A percentile compares a stretch with the other conserved stretches of the same genome.
These are phyloP conservation scores for Suhomyces chickasaworum DNA, from an alignment of 1,139 yeast genomes.

Conservation along the genomic window DNA sequence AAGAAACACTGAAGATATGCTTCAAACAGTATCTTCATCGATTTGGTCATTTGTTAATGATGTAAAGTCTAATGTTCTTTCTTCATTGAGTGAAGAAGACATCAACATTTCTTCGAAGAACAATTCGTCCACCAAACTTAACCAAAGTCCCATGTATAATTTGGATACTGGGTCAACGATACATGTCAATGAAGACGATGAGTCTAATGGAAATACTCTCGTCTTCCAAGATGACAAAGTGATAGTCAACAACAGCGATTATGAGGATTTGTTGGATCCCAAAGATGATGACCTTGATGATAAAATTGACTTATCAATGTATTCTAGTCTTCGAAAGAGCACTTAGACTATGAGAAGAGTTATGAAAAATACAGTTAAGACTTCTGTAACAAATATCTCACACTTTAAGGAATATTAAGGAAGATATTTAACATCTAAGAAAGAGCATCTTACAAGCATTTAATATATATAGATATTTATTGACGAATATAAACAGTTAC, in stretches of 20 bases:
- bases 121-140: slow-evolving; percentile 6
- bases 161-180: slow-evolving; percentile 34
- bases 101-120: slow-evolving; percentile 2
- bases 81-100: slow-evolving; percentile 38
- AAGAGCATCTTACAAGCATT: no score
- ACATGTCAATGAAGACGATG: slow-evolving; percentile 19
- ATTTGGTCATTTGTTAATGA: slow-evolving; percentile 52
- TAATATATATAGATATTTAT: neutral
- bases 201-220: slow-evolving; percentile 10
- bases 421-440: no score
- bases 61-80: slow-evolving; percentile 40
- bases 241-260: slow-evolving; percentile 19
- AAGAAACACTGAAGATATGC: slow-evolving; percentile 24
- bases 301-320: slow-evolving; percentile 31
- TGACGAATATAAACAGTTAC: neutral
- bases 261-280: slow-evolving; percentile 14
- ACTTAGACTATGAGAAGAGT: no score
- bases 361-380: no score
- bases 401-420: no score
- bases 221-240: slow-evolving; percentile 9
- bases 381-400: no score
- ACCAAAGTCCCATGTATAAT: slow-evolving; percentile 23
- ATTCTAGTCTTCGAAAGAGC: slow-evolving; percentile 18
- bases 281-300: slow-evolving; percentile 23
- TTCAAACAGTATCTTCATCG: slow-evolving; percentile 46